Conservation (phyloP, 352 stramenopile genomes). For the Pythium brachiatum region DNA sequence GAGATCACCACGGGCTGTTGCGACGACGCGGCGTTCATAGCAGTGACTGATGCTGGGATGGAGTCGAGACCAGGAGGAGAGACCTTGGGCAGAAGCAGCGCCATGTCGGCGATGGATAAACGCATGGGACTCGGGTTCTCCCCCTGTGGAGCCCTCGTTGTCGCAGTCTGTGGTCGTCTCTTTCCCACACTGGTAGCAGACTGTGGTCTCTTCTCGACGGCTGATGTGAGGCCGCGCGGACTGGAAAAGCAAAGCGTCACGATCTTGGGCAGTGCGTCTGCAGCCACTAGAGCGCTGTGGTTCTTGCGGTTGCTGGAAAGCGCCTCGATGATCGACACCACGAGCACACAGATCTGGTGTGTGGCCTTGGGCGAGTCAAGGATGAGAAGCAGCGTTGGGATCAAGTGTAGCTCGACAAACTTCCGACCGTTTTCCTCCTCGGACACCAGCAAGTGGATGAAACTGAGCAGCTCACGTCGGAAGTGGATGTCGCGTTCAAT, state of each 20-base stretch:
- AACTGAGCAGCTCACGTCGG: slow-evolving; percentile 58
- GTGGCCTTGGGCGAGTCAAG: slow-evolving; percentile 39
- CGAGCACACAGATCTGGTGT: slow-evolving; percentile 40
- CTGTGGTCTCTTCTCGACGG: background rate
- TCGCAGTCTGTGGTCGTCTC: slow-evolving; percentile 11
- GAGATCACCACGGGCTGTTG: slow-evolving; percentile 11
- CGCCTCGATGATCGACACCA: slow-evolving; percentile 57
- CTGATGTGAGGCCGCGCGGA: background rate
- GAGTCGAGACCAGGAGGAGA: background rate
- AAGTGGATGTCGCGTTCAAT: slow-evolving; percentile 61
- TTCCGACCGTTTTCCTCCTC: slow-evolving; percentile 54
- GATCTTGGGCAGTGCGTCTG: slow-evolving; percentile 44
- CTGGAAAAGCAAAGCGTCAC: slow-evolving; percentile 52
- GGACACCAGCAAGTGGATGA: slow-evolving; percentile 52
- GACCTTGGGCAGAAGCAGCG: slow-evolving; percentile 3
- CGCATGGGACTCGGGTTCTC: background rate
- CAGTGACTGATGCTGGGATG: background rate
- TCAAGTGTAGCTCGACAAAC: slow-evolving; percentile 55
- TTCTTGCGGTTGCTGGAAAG: slow-evolving; percentile 51
- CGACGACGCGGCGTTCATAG: background rate
- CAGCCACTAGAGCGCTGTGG: slow-evolving; percentile 43
- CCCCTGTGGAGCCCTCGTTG: background rate
- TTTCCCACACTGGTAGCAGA: background rate
- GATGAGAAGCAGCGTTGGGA: slow-evolving; percentile 53
- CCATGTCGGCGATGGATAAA: background rate